phyloP scores from a whole-genome alignment of 2,329 filamentous ascomycete species.

The Botrytis aclada region DNA sequence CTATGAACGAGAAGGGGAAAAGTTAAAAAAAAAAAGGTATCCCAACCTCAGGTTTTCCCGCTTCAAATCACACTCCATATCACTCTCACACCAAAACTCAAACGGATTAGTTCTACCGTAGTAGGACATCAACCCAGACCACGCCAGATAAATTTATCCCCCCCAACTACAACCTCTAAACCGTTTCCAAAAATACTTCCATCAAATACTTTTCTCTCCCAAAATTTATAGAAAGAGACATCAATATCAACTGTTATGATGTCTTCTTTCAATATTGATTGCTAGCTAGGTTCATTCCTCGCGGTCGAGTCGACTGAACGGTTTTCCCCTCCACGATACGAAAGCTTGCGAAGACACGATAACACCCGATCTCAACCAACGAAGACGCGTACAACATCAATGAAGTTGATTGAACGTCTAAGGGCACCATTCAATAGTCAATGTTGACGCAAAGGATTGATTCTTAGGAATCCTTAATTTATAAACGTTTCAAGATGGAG shows the following conservation, averaged over 20 bases:
- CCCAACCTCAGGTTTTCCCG: not conserved
- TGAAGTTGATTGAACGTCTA: not conserved
- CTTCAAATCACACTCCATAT: not conserved
- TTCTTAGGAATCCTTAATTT: slow-evolving; percentile 19
- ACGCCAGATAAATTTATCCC: slow-evolving; percentile 1
- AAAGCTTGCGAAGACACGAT: slow-evolving; percentile 16
- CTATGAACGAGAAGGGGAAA: not conserved
- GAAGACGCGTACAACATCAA: slow-evolving; percentile 13
- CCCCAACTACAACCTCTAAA: not conserved
- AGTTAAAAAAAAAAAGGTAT: not conserved
- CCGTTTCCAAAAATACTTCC: not conserved
- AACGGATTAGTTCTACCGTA: not conserved
- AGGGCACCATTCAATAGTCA: slow-evolving; percentile 13
- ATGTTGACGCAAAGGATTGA: slow-evolving; percentile 17
- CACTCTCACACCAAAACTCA: not conserved
- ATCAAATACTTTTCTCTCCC: not conserved
- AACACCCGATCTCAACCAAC: not conserved
- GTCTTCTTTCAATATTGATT: slow-evolving; percentile 13
- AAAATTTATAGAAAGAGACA: not conserved
- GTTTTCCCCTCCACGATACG: slow-evolving; percentile 8
- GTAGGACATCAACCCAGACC: not conserved
- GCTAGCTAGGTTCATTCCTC: slow-evolving; percentile 16
- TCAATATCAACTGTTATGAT: slow-evolving; percentile 18
- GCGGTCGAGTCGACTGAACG: slow-evolving; percentile 12
- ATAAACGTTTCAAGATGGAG: slow-evolving; percentile 23